phyloP scores from a whole-genome alignment of 352 stramenopile species.

The Pythium phragmitis region DNA sequence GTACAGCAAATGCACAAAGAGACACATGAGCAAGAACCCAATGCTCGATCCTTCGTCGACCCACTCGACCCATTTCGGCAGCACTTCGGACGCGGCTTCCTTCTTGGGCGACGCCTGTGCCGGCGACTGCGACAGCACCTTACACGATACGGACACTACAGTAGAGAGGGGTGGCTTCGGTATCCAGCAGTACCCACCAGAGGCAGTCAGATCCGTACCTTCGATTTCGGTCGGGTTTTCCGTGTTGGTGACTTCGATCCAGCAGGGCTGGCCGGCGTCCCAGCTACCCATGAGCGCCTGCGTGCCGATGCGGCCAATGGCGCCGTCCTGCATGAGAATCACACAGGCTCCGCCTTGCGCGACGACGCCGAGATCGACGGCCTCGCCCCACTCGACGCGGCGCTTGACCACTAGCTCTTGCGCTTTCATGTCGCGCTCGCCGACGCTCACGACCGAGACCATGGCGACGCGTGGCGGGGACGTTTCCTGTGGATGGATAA shows the following conservation, averaged over 20 bases:
- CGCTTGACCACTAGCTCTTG: slow-evolving; percentile 72
- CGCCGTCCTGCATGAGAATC: slow-evolving; percentile 73
- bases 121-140: slow-evolving; percentile 51
- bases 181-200: too few relatives aligned
- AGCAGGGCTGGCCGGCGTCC: slow-evolving; percentile 71
- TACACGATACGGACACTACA: slow-evolving; percentile 71
- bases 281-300: slow-evolving; percentile 85
- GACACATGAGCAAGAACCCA: slow-evolving; percentile 78
- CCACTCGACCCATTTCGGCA: slow-evolving; percentile 74
- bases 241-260: slow-evolving; percentile 73
- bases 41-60: slow-evolving; percentile 77
- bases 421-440: slow-evolving; percentile 56
- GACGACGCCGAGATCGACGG: slow-evolving; percentile 73
- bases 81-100: slow-evolving; percentile 29
- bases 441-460: slow-evolving; percentile 69
- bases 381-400: slow-evolving; percentile 64
- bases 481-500: slow-evolving; percentile 68
- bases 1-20: slow-evolving; percentile 83
- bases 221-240: slow-evolving; percentile 72
- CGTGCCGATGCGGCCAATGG: slow-evolving; percentile 71
- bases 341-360: slow-evolving; percentile 74
- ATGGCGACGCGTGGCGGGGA: slow-evolving; percentile 69
- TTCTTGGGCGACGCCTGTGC: slow-evolving; percentile 30
- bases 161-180: neutral
- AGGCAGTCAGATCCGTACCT: slow-evolving; percentile 24